Evolutionary conservation across 1,284 basidiomycete species (phyloP).

Genomic region (Cryptococcus sp.): DNA sequence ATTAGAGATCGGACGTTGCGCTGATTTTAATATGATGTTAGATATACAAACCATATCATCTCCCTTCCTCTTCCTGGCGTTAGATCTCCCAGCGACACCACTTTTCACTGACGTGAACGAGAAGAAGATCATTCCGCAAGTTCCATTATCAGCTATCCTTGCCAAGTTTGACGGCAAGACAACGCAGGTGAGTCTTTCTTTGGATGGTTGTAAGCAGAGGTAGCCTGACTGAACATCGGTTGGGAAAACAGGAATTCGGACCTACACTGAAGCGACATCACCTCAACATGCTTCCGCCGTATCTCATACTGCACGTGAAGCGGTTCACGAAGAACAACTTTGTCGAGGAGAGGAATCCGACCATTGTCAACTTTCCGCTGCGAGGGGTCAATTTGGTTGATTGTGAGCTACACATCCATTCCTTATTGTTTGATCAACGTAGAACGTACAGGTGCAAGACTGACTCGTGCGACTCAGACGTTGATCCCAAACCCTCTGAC

Average conservation of each 20-base stretch:
- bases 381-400: constrained; percentile 87
- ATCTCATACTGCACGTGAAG: constrained; percentile 93
- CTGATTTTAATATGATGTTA: constrained; percentile 46
- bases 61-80: constrained; percentile 91
- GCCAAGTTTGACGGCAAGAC: constrained; percentile 92
- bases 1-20: not conserved
- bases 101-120: constrained; percentile 93
- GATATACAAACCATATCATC: constrained; percentile 83
- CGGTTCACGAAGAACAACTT: constrained; percentile 98
- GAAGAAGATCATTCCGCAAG: constrained; percentile 99
- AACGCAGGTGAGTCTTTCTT: constrained; percentile 65
- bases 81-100: constrained; percentile 94
- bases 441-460: constrained; percentile 3
- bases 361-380: constrained; percentile 95
- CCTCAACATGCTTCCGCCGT: constrained; percentile 82
- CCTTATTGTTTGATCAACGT: not conserved
- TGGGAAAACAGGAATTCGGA: constrained; percentile 70
- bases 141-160: constrained; percentile 85
- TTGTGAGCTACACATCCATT: constrained; percentile 62
- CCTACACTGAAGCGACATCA: constrained; percentile 88
- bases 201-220: not conserved
- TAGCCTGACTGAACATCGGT: not conserved
- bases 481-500: constrained; percentile 66
- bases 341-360: constrained; percentile 98
- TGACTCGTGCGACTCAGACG: constrained; percentile 59